Base-by-base conservation (phyloP, 805 yeast species). In the Monosporozyma servazzii region DNA sequence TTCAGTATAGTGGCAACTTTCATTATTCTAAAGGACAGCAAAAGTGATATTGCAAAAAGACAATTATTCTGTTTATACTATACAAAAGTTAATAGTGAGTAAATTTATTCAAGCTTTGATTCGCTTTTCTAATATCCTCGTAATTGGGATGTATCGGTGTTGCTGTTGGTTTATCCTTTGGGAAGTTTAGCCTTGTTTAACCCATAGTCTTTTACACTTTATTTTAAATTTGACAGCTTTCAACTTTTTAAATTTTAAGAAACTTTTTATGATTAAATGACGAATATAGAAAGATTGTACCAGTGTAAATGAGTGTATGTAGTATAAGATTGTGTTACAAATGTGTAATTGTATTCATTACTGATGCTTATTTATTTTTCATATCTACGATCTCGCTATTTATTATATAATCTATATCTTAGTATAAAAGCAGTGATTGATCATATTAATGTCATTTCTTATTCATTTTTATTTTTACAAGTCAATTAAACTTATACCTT, bases 401-500 rank as follows among this genome's bases (percentile, higher is more conserved):
- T 30, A 7, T 33, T 33, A 33, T 33, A 33, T 33, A 33, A 33
- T 33, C 37, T 33, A 33, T 33, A 33, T 33, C 37, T 33, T 4
- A 33, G 7, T 33, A 33, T 30, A 30, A 30, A 30, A 30, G 33
- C 33, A 33, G 18, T 39, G 15, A 39, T 7, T 17, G 4, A 18
- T 18, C 5, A 18, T 39, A 7, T 39, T 6, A 7, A 17, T 9
- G 18, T 3, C 18, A 6, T 6, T 39, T 17, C 9, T 17, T 18
- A 7, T 39, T 39, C 29, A 5, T 40, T 18, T 17, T 20, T 5
- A 4, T 17, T 25, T 30, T 53, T 50, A 65, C 42, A 65, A 48
- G 48, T 65, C 69, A 44, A 65, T 65, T 52, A 65, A 57, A 48
- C 63, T 62, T 20, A 59, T 48, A 29, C 64, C 62, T 52, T 63